Evolutionary conservation across 331 rosid genomes (phyloP).

Genomic region (Prunus yedoensis): DNA sequence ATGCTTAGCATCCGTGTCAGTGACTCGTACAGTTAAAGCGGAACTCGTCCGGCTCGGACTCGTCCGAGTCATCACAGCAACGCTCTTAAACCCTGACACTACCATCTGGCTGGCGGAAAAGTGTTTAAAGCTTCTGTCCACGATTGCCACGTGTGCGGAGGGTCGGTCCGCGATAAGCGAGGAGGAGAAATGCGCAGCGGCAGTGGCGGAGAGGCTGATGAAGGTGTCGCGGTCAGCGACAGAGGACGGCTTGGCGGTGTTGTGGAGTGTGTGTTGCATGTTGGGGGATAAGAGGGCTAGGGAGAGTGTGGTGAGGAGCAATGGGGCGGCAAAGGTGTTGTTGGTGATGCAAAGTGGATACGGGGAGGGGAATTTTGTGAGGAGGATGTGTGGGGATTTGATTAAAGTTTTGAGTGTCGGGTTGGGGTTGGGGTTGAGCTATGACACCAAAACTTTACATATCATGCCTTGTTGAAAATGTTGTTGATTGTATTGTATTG

Average conservation of each 20-base stretch:
- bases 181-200: constrained; percentile 26
- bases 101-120: constrained; percentile 21
- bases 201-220: constrained; percentile 39
- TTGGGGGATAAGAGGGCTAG: constrained; percentile 37
- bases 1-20: constrained; percentile 26
- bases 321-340: constrained; percentile 46
- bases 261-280: constrained; percentile 54
- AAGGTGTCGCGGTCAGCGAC: constrained; percentile 41
- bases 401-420: too few species aligned
- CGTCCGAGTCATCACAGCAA: constrained; percentile 23
- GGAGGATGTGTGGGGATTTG: too few species aligned
- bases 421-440: too few species aligned
- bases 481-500: not conserved
- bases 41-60: constrained; percentile 42
- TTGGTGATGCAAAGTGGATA: constrained; percentile 56
- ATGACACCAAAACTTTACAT: not conserved
- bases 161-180: constrained; percentile 43
- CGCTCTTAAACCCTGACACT: constrained; percentile 8
- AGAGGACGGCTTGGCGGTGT: constrained; percentile 49
- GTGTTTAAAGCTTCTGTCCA: constrained; percentile 34
- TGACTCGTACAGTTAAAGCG: constrained; percentile 36
- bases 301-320: constrained; percentile 40
- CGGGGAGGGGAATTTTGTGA: not conserved
- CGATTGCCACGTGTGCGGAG: constrained; percentile 42
- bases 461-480: constrained; percentile 38